phyloP scores from a whole-genome alignment of 2,329 filamentous ascomycete species.

The Xylariaceae sp. region DNA sequence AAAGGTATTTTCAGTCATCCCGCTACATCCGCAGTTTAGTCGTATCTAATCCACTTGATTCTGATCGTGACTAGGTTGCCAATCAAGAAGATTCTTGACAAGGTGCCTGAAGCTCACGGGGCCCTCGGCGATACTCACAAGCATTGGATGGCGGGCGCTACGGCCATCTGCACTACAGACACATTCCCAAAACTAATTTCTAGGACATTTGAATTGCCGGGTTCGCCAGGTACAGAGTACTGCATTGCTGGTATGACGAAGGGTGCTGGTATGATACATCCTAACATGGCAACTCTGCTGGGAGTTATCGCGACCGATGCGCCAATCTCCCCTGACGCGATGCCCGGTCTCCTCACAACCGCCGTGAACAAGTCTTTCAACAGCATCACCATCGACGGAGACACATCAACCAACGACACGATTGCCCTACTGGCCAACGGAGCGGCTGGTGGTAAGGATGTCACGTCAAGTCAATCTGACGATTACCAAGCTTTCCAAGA shows the following conservation, averaged over 20 bases:
- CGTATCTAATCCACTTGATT: not conserved
- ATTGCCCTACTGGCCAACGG: slow-evolving; percentile 94
- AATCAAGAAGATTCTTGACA: slow-evolving; percentile 81
- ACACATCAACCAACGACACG: slow-evolving; percentile 97
- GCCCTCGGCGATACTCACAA: slow-evolving; percentile 71
- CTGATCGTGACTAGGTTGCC: slow-evolving; percentile 59
- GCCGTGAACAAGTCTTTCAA: slow-evolving; percentile 88
- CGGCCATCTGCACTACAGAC: slow-evolving; percentile 95
- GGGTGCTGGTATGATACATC: slow-evolving; percentile 98
- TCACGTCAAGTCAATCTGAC: slow-evolving; percentile 47
- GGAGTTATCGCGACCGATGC: slow-evolving; percentile 91
- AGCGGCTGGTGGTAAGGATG: slow-evolving; percentile 69
- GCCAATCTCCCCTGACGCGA: slow-evolving; percentile 63
- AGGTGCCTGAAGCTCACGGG: slow-evolving; percentile 72
- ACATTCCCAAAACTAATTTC: slow-evolving; percentile 96
- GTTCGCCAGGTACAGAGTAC: slow-evolving; percentile 71
- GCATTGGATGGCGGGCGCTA: slow-evolving; percentile 81
- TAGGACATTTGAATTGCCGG: slow-evolving; percentile 77
- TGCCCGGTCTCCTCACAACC: slow-evolving; percentile 66
- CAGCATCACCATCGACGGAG: slow-evolving; percentile 93
- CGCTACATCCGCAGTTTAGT: not conserved
- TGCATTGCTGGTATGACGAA: slow-evolving; percentile 93
- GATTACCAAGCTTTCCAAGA: slow-evolving; percentile 69
- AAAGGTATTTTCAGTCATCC: slow-evolving; percentile 59
- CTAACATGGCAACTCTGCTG: slow-evolving; percentile 96